phyloP scores from a whole-genome alignment of 148 eudicot genomes.

The Nyssa sinensis region DNA sequence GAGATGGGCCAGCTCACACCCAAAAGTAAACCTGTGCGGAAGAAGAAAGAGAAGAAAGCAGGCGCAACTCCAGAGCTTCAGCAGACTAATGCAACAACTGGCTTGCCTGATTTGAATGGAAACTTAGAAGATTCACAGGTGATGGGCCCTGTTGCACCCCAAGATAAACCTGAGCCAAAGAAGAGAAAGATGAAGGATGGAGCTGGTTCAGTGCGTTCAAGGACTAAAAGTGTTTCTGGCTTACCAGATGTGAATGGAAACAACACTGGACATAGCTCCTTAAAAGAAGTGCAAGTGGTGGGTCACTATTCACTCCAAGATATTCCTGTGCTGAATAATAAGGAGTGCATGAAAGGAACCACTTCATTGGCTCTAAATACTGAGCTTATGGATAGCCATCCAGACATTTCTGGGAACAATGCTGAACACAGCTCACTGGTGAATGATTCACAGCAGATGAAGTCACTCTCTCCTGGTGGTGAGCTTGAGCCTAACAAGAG shows the following conservation, averaged over 20 bases:
- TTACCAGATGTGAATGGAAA: conserved; percentile 17
- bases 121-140: conserved; percentile 15
- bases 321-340: conserved; percentile 13
- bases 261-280: conserved; percentile 32
- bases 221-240: conserved; percentile 13
- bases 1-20: conserved; percentile 2
- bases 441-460: conserved; percentile 31
- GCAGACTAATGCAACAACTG: conserved; percentile 19
- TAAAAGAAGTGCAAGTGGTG: conserved; percentile 36
- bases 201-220: conserved; percentile 5
- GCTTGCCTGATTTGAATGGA: conserved; percentile 45
- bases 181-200: conserved; percentile 34
- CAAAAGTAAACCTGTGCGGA: conserved; percentile 19
- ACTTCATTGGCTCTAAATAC: background rate
- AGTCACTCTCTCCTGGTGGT: conserved; percentile 17
- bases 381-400: background rate
- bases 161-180: conserved; percentile 27
- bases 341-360: conserved; percentile 9
- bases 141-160: conserved; percentile 7
- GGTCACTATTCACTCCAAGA: conserved; percentile 22
- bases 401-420: conserved; percentile 21
- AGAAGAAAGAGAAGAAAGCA: conserved; percentile 20
- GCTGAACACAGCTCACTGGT: conserved; percentile 37
- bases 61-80: conserved; percentile 17
- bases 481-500: conserved; percentile 31